A percentile compares a stretch with the other conserved stretches of the same genome.
Conservation (phyloP, 2,329 filamentous ascomycete genomes). For the Pyricularia pennisetigena region DNA sequence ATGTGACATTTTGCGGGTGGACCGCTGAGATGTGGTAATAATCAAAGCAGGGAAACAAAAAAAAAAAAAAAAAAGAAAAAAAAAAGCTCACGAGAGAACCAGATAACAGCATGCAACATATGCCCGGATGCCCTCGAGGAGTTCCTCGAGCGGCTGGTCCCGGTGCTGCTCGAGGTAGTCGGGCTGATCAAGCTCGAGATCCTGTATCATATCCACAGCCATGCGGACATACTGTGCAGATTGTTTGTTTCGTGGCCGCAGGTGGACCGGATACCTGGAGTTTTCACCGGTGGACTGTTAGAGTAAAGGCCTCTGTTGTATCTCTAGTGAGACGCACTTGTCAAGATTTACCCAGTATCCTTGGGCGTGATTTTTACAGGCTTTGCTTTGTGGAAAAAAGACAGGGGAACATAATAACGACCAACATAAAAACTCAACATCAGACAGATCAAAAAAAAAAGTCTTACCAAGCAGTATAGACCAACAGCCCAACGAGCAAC, state of each 20-base stretch:
- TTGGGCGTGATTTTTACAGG: background rate
- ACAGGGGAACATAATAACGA: no score
- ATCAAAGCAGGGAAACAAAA: no score
- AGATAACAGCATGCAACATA: constrained; percentile 36
- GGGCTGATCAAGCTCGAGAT: constrained; percentile 36
- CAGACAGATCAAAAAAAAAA: background rate
- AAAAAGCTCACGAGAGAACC: constrained; percentile 25
- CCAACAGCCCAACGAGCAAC: constrained; percentile 43
- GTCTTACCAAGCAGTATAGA: constrained; percentile 45
- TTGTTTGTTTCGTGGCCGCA: constrained; percentile 40
- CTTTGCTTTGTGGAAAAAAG: background rate
- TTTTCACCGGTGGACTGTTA: background rate
- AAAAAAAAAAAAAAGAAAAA: background rate
- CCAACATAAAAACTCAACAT: no score
- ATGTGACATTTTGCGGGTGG: no score
- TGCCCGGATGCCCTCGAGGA: constrained; percentile 32
- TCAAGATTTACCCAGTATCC: background rate
- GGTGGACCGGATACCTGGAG: constrained; percentile 43
- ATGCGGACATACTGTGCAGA: constrained; percentile 41
- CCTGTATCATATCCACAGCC: constrained; percentile 37
- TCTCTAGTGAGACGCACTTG: background rate
- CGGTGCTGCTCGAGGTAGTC: constrained; percentile 11
- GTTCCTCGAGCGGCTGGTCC: constrained; percentile 13
- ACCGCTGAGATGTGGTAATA: no score
- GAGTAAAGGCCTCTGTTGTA: background rate